Percentiles rank a stretch among this genome's conserved stretches.
Conservation (phyloP, 2,329 filamentous ascomycete species). For the Stylonectria norvegica region DNA sequence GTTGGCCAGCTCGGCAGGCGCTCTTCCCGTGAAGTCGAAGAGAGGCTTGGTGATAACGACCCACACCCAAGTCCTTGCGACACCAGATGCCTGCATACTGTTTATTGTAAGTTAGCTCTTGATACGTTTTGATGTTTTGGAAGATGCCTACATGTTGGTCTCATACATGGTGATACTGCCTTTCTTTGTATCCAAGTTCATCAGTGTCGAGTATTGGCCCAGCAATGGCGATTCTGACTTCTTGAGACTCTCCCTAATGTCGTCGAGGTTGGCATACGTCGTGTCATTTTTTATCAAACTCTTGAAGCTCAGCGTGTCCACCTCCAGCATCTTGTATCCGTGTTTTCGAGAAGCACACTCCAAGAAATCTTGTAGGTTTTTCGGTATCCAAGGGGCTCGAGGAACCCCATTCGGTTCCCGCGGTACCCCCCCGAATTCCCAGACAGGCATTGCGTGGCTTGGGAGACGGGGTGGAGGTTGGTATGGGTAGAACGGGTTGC, state of each 20-base stretch:
- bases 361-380: constrained; percentile 13
- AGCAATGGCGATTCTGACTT: neutral
- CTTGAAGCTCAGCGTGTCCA: constrained; percentile 21
- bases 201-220: neutral
- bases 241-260: neutral
- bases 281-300: constrained; percentile 1
- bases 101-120: constrained; percentile 1
- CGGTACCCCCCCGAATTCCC: neutral
- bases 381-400: neutral
- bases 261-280: neutral
- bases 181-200: constrained; percentile 7
- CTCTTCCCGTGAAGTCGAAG: neutral
- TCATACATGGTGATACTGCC: constrained; percentile 22
- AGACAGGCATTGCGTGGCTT: constrained; percentile 8
- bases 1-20: constrained; percentile 6
- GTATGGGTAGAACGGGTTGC: constrained; percentile 2
- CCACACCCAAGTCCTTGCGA: constrained; percentile 20
- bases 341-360: constrained; percentile 13
- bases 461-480: neutral
- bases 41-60: constrained; percentile 24
- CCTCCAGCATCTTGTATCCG: constrained; percentile 22
- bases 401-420: neutral
- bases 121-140: neutral
- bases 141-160: constrained; percentile 15
- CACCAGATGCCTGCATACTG: constrained; percentile 1